phyloP scores from a whole-genome alignment of 345 rosid genomes.

The Eucalyptus marginata region DNA sequence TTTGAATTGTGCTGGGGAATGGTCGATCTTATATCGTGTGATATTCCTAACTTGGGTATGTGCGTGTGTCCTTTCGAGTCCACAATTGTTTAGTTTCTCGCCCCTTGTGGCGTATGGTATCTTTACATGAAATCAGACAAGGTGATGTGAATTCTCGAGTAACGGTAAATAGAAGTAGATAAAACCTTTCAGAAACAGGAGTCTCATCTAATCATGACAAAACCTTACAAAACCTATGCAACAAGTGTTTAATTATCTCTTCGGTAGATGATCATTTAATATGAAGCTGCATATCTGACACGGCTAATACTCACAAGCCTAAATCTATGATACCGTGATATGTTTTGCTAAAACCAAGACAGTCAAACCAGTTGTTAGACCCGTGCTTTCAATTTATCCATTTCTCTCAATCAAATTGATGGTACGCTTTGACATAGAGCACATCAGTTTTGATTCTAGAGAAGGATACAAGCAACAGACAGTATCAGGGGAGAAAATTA shows the following conservation, averaged over 20 bases:
- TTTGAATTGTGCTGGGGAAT: background rate
- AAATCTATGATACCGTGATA: background rate
- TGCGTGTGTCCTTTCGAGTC: background rate
- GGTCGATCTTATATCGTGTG: background rate
- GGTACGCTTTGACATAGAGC: background rate
- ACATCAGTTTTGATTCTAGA: background rate
- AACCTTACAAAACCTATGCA: background rate
- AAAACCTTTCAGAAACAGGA: background rate
- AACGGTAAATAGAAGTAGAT: background rate
- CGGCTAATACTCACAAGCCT: background rate
- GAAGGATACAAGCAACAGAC: background rate
- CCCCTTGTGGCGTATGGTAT: background rate
- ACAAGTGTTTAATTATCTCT: background rate
- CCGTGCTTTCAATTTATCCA: background rate
- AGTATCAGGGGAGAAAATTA: background rate
- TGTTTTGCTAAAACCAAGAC: background rate
- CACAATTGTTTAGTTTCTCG: background rate
- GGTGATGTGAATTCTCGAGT: background rate
- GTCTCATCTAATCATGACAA: background rate
- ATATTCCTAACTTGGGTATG: background rate
- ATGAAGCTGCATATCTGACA: background rate
- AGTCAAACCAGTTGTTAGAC: background rate
- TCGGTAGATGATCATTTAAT: background rate
- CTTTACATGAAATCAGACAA: background rate
- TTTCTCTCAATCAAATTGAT: background rate